These are phyloP conservation scores for Apophysomyces elegans DNA, from an alignment of 371 early-diverging fungal genomes.

Conservation along the genomic window DNA sequence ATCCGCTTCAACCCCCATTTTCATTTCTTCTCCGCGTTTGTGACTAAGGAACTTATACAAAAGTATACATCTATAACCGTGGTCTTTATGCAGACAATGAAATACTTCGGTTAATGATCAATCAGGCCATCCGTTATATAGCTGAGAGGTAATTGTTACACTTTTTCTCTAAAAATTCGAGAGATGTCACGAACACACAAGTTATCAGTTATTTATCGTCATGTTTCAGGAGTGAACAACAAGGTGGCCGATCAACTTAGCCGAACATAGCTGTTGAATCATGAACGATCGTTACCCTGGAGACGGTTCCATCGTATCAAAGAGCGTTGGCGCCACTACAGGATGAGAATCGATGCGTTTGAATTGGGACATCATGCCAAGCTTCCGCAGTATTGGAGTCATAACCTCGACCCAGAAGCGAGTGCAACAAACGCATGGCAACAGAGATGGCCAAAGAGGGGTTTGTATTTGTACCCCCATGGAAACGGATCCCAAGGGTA, in stretches of 20 bases:
- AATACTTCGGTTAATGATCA: too few relatives aligned
- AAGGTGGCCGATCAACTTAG: constrained; percentile 18
- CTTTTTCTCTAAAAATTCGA: too few relatives aligned
- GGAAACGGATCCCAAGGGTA: constrained; percentile 13
- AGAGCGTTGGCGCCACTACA: constrained; percentile 7
- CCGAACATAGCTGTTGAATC: constrained; percentile 11
- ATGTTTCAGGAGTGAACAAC: constrained; percentile 25
- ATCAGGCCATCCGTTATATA: too few relatives aligned
- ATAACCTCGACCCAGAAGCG: constrained; percentile 29
- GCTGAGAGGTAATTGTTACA: too few relatives aligned
- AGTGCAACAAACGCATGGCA: constrained; percentile 28
- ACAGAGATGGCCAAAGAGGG: constrained; percentile 1
- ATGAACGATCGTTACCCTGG: constrained; percentile 17
- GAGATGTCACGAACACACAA: constrained; percentile 3
- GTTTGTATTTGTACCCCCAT: not conserved
- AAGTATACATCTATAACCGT: too few relatives aligned
- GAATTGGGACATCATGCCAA: constrained; percentile 25
- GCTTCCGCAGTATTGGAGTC: constrained; percentile 22
- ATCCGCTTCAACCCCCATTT: too few relatives aligned
- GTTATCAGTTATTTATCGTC: constrained; percentile 17
- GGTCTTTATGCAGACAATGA: too few relatives aligned
- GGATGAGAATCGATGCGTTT: constrained; percentile 32
- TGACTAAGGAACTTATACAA: too few relatives aligned
- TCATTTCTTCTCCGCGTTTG: too few relatives aligned
- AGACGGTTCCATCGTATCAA: constrained; percentile 12